Percentiles rank a stretch among this genome's conserved stretches.
phyloP scores from a whole-genome alignment of 352 stramenopile genomes.

The Thraustochytrium sp. region DNA sequence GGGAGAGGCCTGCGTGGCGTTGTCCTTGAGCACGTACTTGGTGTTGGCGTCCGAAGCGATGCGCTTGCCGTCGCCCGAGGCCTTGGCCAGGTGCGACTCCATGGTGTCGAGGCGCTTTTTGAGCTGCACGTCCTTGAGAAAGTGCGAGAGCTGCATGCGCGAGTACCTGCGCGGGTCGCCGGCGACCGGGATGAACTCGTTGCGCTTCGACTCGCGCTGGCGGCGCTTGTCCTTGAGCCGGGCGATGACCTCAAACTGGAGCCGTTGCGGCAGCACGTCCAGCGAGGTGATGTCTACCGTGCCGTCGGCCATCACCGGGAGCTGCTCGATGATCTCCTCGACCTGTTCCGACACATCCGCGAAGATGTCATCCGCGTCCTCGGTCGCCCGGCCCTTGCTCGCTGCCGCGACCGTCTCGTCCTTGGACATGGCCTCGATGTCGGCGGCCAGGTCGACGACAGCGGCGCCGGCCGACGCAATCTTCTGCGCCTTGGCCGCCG shows the following conservation, averaged over 20 bases:
- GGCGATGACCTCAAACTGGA: constrained; percentile 48
- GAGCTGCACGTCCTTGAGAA: constrained; percentile 80
- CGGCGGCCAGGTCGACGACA: not conserved
- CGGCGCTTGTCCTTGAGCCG: constrained; percentile 63
- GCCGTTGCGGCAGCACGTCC: not conserved
- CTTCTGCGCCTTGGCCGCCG: not conserved
- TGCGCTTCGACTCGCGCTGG: constrained; percentile 77
- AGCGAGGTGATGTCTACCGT: constrained; percentile 22
- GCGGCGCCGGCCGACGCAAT: too few relatives aligned
- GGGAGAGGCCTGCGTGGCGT: not conserved
- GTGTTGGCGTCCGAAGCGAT: constrained; percentile 67
- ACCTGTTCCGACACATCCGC: constrained; percentile 56
- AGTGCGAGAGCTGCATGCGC: constrained; percentile 86
- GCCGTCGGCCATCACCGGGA: not conserved
- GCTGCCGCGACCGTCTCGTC: too few relatives aligned
- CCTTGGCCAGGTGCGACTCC: constrained; percentile 57
- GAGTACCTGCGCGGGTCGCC: constrained; percentile 88
- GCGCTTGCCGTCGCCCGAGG: constrained; percentile 58
- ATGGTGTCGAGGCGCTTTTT: constrained; percentile 65
- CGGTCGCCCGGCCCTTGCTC: not conserved
- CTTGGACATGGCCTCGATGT: not conserved
- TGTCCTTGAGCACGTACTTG: constrained; percentile 56
- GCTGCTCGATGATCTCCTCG: constrained; percentile 33
- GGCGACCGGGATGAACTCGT: constrained; percentile 90
- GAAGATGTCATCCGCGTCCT: not conserved